Evolutionary conservation across 225 moss, liverwort and hornwort species (phyloP).

Genomic region (Straminergon stramineum): DNA sequence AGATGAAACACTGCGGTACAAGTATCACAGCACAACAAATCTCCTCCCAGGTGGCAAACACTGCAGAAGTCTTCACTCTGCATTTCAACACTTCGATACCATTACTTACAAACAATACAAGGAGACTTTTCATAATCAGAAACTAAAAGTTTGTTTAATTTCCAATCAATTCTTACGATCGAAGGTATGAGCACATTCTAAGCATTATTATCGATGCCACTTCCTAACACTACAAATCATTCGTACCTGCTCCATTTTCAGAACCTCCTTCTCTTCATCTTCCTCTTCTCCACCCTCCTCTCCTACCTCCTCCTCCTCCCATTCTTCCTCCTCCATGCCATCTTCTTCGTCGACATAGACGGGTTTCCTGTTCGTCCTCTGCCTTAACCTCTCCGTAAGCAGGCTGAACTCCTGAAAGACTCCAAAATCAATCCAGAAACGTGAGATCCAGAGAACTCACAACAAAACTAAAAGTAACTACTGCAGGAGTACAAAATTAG

Average conservation of each 20-base stretch:
- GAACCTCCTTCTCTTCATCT: constrained; percentile 80
- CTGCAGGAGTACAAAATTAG: background rate
- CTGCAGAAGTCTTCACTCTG: constrained; percentile 99
- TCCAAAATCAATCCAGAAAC: background rate
- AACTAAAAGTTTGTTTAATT: background rate
- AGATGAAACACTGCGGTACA: constrained; percentile 96
- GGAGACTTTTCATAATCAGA: background rate
- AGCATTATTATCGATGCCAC: background rate
- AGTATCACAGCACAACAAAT: constrained; percentile 94
- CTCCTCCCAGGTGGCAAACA: constrained; percentile 78
- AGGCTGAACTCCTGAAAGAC: constrained; percentile 34
- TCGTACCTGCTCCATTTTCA: constrained; percentile 92
- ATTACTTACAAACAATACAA: background rate
- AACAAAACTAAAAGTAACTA: background rate
- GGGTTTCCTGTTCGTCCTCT: constrained; percentile 45
- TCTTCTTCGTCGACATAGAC: constrained; percentile 55
- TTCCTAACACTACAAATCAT: background rate
- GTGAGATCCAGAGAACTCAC: background rate
- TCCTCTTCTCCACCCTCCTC: constrained; percentile 62
- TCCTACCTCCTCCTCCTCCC: constrained; percentile 53
- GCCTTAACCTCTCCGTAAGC: constrained; percentile 42
- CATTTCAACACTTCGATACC: background rate
- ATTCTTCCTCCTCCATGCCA: constrained; percentile 71
- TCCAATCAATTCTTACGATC: background rate
- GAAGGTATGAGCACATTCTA: background rate